Evolutionary conservation across 2,329 filamentous ascomycete genomes (phyloP), one percentile per base, ranked within the genome.

Genomic region (Pestalotiopsis sp.): DNA sequence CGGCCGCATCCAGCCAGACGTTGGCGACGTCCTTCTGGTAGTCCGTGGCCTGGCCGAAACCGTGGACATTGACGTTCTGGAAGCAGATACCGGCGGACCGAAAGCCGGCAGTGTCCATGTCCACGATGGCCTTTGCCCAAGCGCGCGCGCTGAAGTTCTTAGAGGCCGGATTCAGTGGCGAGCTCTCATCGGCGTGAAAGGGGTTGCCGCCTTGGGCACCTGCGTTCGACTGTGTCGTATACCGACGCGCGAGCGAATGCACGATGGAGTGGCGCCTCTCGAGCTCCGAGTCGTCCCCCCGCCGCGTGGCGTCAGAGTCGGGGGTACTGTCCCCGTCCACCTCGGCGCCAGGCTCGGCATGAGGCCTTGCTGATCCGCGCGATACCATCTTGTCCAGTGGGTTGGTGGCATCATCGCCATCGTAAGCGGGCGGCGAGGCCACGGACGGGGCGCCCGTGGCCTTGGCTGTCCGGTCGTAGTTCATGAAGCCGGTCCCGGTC

Each of bases 1-100:
- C 81, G 1, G 78, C 79, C 0, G 79, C 73, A 63, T 87, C 86
- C 2, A 91, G 78, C 82, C 87, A 88, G 68, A 91, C 81, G 72
- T 91, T 92, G 71, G 80, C 82, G 38, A 92, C 88, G 71, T 90
- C 86, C 80, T 90, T 90, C 76, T 93, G 91, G 78, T 91, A 93
- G 77, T 93, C 91, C 1, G 90, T 92, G 0, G 88, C 83, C 56
- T 86, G 86, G 59, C 91, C 91, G 73, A 86, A 93, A 56, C 91
- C 91, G 75, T 90, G 88, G 4, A 92, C 89, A 70, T 88, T 92
- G 68, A 93, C 82, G 75, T 92, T 86, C 77, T 88, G 86, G 81
- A 91, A 93, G 64, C 86, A 84, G 59, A 93, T 84, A 61, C 91
- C 91, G 0, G 88, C 85, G 14, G 87, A 88, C 73, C 90, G 86